These are phyloP conservation scores for Xanthoconium purpureum DNA, from an alignment of 768 basidiomycete genomes.

Conservation along the genomic window DNA sequence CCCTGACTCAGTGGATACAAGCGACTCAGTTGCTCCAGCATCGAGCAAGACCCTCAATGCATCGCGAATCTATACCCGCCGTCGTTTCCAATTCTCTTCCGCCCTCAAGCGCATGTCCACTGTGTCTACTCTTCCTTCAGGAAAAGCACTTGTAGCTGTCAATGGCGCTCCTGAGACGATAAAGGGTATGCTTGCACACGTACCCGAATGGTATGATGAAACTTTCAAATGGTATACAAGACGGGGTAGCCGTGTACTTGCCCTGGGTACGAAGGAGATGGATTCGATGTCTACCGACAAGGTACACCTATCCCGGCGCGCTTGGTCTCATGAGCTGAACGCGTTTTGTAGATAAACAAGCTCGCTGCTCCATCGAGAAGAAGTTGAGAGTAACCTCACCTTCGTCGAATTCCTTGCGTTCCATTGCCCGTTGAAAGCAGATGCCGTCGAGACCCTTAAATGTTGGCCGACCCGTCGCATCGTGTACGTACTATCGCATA, in stretches of 20 bases:
- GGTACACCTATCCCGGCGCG: conserved; percentile 37
- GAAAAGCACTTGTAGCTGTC: conserved; percentile 65
- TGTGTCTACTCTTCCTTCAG: conserved; percentile 63
- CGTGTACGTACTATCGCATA: conserved; percentile 55
- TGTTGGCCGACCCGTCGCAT: conserved; percentile 95
- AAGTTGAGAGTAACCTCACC: conserved; percentile 70
- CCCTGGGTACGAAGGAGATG: conserved; percentile 85
- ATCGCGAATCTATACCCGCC: conserved; percentile 67
- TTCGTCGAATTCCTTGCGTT: conserved; percentile 99
- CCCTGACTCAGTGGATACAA: conserved; percentile 25
- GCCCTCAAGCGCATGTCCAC: conserved; percentile 98
- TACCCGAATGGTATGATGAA: conserved; percentile 85
- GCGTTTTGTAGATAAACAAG: conserved; percentile 72
- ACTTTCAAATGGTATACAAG: conserved; percentile 95
- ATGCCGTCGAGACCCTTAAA: conserved; percentile 86
- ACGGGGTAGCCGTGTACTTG: conserved; percentile 89
- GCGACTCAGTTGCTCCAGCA: conserved; percentile 68
- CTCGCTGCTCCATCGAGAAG: conserved; percentile 68
- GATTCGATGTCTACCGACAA: conserved; percentile 66
- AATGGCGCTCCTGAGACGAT: conserved; percentile 99
- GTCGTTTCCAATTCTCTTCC: conserved; percentile 97
- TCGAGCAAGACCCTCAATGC: conserved; percentile 50
- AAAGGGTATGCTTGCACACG: conserved; percentile 71
- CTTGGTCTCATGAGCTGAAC: neutral
- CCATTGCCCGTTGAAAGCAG: conserved; percentile 94